Base-by-base conservation (phyloP, 2,329 filamentous ascomycete genomes). In the Shiraia sp. region DNA sequence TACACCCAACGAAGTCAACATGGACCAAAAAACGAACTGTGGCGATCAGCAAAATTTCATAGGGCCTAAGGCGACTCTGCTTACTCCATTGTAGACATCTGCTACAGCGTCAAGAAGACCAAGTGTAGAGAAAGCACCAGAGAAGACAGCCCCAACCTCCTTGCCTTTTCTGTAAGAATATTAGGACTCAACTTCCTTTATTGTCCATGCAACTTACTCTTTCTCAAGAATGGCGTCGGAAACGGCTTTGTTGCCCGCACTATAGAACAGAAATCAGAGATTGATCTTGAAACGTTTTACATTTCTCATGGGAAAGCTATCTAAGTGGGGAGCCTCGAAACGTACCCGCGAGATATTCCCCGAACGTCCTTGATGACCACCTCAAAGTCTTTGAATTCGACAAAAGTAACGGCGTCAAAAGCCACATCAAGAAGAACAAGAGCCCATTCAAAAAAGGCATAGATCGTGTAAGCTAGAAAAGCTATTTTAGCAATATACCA, bases 361-460 rank as follows among this genome's bases (percentile, higher is more conserved):
- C 90, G 92, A 55, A 91, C 80, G 75, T 97, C 92, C 76, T 83
- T 89, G 53, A 99, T 79, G 57, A 90, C 79, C 61, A 99, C 75
- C 70, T 97, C 92, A 65, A 97, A 88, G 40, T 86, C 83, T 50
- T 85, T 79, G 75, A 97, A 99, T 75, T 99, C 93, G 61, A 95
- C 76, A 42, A 89, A 86, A 9, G 93, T 97, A 45, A 97, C 87
- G 37, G 93, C 90, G 74, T 99, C 93, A 73, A 99, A 99, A 22
- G 82, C 92, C 43, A 99, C 90, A 70, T 99, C 93, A 68, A 96
- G 89, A 55, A 99, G 76, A 64, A 99, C 90, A 49, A 99, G 78
- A 15, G 90, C 78, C 93, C 93, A 99, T 72, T 99, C 93, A 71
- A 97, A 96, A 73, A 99, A 96, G 51, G 93, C 87, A 71, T 99